A percentile compares a stretch with the other conserved stretches of the same genome.
Conservation (phyloP, 495 filamentous ascomycete genomes). For the Penicillium alfredii region DNA sequence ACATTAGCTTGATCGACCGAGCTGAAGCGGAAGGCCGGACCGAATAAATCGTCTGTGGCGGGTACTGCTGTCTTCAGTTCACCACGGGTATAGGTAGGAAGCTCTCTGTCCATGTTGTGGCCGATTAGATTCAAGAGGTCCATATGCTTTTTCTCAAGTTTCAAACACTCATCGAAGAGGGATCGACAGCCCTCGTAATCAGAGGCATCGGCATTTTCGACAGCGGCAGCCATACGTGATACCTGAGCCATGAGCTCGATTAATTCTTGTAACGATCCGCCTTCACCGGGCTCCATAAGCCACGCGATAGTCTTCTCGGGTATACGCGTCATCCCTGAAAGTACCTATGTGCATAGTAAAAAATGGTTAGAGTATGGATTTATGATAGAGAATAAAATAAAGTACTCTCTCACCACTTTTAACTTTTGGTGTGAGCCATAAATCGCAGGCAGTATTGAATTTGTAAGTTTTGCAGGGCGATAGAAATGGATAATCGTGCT, state of each 20-base stretch:
- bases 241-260: slow-evolving; percentile 1
- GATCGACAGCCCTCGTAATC: neutral
- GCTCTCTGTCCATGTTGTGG: neutral
- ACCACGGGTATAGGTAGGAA: slow-evolving; percentile 1
- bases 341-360: slow-evolving; percentile 2
- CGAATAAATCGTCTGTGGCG: slow-evolving; percentile 1
- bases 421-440: slow-evolving; percentile 1
- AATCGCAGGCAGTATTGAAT: neutral
- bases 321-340: slow-evolving; percentile 2
- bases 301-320: slow-evolving; percentile 1
- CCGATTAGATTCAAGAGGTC: neutral
- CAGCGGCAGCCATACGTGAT: slow-evolving; percentile 4
- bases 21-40: neutral
- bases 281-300: slow-evolving; percentile 5
- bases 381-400: neutral
- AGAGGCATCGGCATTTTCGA: neutral
- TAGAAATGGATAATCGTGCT: slow-evolving; percentile 1
- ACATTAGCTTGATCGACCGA: neutral
- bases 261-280: neutral
- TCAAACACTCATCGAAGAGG: slow-evolving; percentile 3
- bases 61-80: neutral
- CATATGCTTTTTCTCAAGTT: neutral
- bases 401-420: slow-evolving; percentile 2
- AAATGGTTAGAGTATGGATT: neutral
- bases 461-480: neutral